phyloP scores from a whole-genome alignment of 1,139 yeast genomes.

The Protomyces inouyei region DNA sequence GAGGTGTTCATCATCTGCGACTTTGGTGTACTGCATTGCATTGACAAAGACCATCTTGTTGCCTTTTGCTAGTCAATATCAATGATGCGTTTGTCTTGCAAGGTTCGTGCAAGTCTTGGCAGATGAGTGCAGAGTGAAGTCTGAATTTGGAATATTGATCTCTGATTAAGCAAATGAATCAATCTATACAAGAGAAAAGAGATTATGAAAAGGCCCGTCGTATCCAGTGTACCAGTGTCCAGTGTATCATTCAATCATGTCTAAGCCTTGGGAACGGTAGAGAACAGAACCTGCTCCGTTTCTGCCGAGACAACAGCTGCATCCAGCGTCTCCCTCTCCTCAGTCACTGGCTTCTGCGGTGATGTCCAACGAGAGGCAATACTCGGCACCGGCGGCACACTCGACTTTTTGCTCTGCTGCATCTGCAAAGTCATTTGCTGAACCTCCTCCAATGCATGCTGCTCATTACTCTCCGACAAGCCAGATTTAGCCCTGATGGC shows the following conservation, averaged over 20 bases:
- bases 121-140: too few species aligned
- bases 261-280: background rate
- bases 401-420: background rate
- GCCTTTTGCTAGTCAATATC: background rate
- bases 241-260: background rate
- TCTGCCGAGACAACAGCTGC: background rate
- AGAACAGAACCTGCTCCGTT: background rate
- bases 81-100: too few species aligned
- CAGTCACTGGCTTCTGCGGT: background rate
- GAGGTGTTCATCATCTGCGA: background rate
- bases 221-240: too few species aligned
- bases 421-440: background rate
- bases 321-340: background rate
- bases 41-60: background rate
- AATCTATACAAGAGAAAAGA: too few species aligned
- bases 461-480: background rate
- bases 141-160: too few species aligned
- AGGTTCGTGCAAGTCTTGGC: too few species aligned
- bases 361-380: background rate
- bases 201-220: too few species aligned
- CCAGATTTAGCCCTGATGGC: background rate
- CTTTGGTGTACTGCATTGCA: background rate
- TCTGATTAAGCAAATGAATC: too few species aligned
- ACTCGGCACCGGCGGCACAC: background rate
- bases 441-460: background rate